Percentiles rank a stretch among this genome's conserved stretches.
These are phyloP conservation scores for Gryganskiella cystojenkinii DNA, from an alignment of 192 early-diverging fungal genomes.

Conservation along the genomic window DNA sequence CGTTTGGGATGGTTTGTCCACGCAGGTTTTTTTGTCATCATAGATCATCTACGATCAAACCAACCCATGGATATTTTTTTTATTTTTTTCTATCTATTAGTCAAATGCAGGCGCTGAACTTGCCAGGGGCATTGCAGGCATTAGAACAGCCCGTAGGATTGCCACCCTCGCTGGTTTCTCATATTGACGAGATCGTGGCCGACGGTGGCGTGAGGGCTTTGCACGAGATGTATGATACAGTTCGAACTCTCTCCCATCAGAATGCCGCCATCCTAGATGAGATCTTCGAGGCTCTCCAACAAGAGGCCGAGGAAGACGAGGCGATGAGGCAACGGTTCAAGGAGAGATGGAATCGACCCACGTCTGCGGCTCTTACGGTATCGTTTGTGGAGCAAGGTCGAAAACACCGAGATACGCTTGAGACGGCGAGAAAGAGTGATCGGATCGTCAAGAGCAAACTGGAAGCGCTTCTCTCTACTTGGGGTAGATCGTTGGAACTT, in stretches of 20 bases:
- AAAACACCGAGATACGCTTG: constrained; percentile 65
- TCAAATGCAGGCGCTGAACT: constrained; percentile 73
- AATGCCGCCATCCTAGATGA: constrained; percentile 73
- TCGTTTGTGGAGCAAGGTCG: constrained; percentile 65
- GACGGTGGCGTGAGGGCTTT: constrained; percentile 76
- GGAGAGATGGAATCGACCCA: constrained; percentile 68
- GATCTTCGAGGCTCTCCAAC: constrained; percentile 71
- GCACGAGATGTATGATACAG: constrained; percentile 70
- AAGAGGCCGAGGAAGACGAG: constrained; percentile 79
- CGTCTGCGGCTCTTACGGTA: constrained; percentile 62
- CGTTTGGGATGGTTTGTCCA: too few species aligned
- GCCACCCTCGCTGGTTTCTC: constrained; percentile 74
- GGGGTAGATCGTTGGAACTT: constrained; percentile 68
- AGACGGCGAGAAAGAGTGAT: constrained; percentile 70
- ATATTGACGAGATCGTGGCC: constrained; percentile 78
- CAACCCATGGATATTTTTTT: neutral
- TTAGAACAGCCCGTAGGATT: constrained; percentile 80
- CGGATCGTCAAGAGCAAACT: constrained; percentile 65
- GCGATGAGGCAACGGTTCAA: constrained; percentile 63
- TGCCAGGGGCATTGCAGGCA: constrained; percentile 77
- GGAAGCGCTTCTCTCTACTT: constrained; percentile 51
- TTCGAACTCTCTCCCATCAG: constrained; percentile 62
- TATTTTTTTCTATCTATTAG: constrained; percentile 39
- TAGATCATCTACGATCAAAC: neutral
- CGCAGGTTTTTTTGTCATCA: too few species aligned